Conservation (phyloP, 2,329 filamentous ascomycete genomes). For the Aureobasidium sp. region DNA sequence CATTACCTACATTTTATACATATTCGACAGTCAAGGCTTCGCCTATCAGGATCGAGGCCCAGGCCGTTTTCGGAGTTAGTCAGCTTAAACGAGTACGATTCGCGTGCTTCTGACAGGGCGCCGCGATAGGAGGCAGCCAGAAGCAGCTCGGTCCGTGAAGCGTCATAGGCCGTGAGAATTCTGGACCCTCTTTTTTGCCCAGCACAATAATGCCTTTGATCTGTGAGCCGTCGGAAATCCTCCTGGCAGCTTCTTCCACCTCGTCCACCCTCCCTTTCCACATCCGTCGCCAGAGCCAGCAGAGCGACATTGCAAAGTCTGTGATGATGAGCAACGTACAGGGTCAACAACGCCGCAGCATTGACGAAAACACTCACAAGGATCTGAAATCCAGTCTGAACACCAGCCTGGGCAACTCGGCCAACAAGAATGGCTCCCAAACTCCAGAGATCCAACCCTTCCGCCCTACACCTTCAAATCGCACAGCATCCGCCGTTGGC, state of each 20-base stretch:
- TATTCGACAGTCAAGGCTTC: background rate
- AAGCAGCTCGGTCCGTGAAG: background rate
- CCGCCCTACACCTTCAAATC: constrained; percentile 8
- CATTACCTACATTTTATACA: background rate
- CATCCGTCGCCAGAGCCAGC: constrained; percentile 29
- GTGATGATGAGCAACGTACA: constrained; percentile 26
- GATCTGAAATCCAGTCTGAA: constrained; percentile 17
- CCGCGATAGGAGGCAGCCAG: background rate
- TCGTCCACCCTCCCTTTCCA: constrained; percentile 15
- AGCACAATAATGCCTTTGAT: constrained; percentile 17
- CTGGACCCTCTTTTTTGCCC: constrained; percentile 25
- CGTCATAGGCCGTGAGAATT: constrained; percentile 9
- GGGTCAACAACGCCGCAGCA: constrained; percentile 9
- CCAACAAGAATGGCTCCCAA: background rate
- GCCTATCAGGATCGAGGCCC: background rate
- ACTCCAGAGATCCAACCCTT: background rate
- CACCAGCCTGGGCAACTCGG: constrained; percentile 3
- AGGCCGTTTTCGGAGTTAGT: constrained; percentile 6
- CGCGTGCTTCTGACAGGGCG: background rate
- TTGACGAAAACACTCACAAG: constrained; percentile 13
- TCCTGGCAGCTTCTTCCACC: constrained; percentile 9
- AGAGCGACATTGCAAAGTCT: constrained; percentile 25
- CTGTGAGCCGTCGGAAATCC: constrained; percentile 15
- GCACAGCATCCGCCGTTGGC: constrained; percentile 3
- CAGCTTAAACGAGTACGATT: background rate